Base-by-base conservation (phyloP, 1,284 basidiomycete species). In the Sporisorium reilianum region DNA sequence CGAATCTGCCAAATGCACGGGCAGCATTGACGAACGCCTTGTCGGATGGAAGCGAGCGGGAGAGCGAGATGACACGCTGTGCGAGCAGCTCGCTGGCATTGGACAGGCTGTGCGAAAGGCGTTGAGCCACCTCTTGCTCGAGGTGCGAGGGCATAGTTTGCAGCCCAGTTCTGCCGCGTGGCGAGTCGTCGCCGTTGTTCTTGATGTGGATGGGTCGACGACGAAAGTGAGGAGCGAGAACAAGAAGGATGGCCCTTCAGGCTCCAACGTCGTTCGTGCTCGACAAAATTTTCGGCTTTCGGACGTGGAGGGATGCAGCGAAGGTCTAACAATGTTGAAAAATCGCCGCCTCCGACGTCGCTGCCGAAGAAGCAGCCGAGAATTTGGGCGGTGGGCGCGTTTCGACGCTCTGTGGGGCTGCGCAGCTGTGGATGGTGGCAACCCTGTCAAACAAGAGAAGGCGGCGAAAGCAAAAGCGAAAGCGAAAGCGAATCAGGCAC, bases 1-100 rank as follows among this genome's bases (percentile, higher is more conserved):
- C 88, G 83, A 95, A 95, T 86, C 93, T 92, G 83, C 93, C 93
- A 86, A 96, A 96, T 30, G 90, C 88, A 63, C 88, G 89, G 51
- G 92, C 91, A 75, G 93, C 93, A 90, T 79, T 58, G 68, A 75
- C 73, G 34, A 83, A 77, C 26, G 55, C 65, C 42, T 64, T 58
- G 45, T 82, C 73, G 2, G 74, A 54, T 8, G 79, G 77, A 2
- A 72, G 51, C 11, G 68, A 73, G 12, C 73, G 62, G 0, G 77
- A 80, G 14, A 83, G 66, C 11, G 69, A 62, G 41, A 83, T 78
- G 56, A 83, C 65, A 26, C 72, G 55, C n/a, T 68, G 65, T 14
- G 81, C 80, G 22, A 83, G 68, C 16, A 78, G 60, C 25, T 74
- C 61, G 61, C 80, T 82, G n/a, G 79, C 75, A 8, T 65, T 69